Conservation (phyloP, 768 basidiomycete genomes). For the Asterophora parasitica region DNA sequence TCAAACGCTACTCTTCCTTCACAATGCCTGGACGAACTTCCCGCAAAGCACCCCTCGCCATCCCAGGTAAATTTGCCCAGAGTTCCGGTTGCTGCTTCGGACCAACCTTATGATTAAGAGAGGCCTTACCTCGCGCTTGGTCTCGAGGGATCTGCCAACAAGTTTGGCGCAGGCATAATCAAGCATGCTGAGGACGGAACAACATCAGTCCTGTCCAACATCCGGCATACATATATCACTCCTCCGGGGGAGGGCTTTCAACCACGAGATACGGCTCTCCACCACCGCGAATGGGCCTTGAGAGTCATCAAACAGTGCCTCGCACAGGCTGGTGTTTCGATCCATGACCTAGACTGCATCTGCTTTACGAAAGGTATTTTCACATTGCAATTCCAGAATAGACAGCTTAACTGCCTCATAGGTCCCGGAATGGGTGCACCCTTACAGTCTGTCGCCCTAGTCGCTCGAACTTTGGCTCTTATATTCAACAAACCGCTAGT, state of each 20-base stretch:
- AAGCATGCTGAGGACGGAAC: conserved; percentile 72
- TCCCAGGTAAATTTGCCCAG: conserved; percentile 28
- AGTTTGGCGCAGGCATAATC: conserved; percentile 92
- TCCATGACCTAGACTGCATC: conserved; percentile 87
- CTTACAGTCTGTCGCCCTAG: conserved; percentile 88
- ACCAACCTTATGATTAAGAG: conserved; percentile 33
- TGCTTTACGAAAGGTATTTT: conserved; percentile 90
- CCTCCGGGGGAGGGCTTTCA: conserved; percentile 98
- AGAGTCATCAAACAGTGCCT: conserved; percentile 78
- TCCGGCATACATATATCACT: conserved; percentile 98
- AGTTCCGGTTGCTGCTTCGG: background rate
- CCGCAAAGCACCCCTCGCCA: conserved; percentile 24
- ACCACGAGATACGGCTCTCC: conserved; percentile 90
- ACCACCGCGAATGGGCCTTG: conserved; percentile 91
- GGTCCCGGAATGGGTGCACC: conserved; percentile 99
- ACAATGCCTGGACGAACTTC: conserved; percentile 23
- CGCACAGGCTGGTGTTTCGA: conserved; percentile 56
- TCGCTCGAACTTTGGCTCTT: conserved; percentile 86
- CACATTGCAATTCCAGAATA: background rate
- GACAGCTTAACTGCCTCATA: conserved; percentile 24
- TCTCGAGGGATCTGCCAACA: conserved; percentile 97
- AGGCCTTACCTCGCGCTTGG: conserved; percentile 83
- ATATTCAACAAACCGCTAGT: conserved; percentile 88
- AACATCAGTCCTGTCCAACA: conserved; percentile 79
- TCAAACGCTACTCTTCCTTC: background rate